Evolutionary conservation across 108 stramenopile genomes (phyloP).

Genomic region (Cyclotella sp.): DNA sequence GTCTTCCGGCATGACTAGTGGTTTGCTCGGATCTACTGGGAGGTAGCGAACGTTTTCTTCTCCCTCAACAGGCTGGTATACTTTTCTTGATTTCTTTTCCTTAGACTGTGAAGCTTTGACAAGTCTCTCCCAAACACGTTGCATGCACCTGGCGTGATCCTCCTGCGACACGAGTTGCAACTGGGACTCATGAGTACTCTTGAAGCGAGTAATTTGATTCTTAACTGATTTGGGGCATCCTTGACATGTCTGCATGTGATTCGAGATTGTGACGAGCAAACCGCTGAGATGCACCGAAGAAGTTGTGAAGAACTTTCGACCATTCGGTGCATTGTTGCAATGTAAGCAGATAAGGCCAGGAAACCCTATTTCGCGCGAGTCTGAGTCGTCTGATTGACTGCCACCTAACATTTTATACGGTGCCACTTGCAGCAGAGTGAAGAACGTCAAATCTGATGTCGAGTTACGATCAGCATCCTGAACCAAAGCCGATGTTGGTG

Average conservation of each 20-base stretch:
- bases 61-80: slow-evolving; percentile 6
- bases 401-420: slow-evolving; percentile 30
- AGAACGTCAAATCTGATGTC: slow-evolving; percentile 39
- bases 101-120: slow-evolving; percentile 8
- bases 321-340: slow-evolving; percentile 25
- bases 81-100: slow-evolving; percentile 12
- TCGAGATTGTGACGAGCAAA: slow-evolving; percentile 43
- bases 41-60: slow-evolving; percentile 12
- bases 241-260: slow-evolving; percentile 47
- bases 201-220: slow-evolving; percentile 30
- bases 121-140: slow-evolving; percentile 41
- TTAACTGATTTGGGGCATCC: slow-evolving; percentile 38
- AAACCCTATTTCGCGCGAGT: slow-evolving; percentile 49
- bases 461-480: slow-evolving; percentile 21
- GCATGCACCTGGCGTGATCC: slow-evolving; percentile 36
- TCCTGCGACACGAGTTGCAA: slow-evolving; percentile 11
- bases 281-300: slow-evolving; percentile 49
- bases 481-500: slow-evolving; percentile 13
- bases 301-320: slow-evolving; percentile 52
- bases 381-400: slow-evolving; percentile 25
- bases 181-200: slow-evolving; percentile 36
- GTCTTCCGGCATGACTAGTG: slow-evolving; percentile 27
- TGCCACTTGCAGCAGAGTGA: slow-evolving; percentile 43
- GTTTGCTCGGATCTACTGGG: slow-evolving; percentile 19
- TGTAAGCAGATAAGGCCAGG: slow-evolving; percentile 53